Evolutionary conservation across 2,329 filamentous ascomycete genomes (phyloP), one percentile per base, ranked within the genome.

Genomic region (Fusarium sambucinum): DNA sequence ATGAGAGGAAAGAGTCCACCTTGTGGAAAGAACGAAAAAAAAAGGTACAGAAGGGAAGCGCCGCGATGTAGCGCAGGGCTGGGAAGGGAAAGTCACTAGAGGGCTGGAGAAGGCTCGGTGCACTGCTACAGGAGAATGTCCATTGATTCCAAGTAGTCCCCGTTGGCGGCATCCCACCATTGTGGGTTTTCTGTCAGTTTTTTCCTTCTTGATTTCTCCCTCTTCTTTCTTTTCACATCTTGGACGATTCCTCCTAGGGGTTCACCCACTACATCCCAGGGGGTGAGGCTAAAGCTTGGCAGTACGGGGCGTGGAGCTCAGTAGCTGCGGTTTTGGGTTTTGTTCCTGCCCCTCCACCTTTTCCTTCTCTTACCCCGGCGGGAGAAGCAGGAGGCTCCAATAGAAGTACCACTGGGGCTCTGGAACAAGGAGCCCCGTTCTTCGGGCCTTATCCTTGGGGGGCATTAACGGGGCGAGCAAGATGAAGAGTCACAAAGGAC

Each of bases 341-440:
- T 69, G 68, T 61, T 57, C 57, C 58, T 68, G 63, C 70, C 67
- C 66, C 66, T 69, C 70, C 66, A 61, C 65, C 61, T 69, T 69
- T 68, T 69, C 30, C 52, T 60, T 58, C 62, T 50, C 66, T 69
- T 69, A 73, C 70, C 70, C 71, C 71, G 27, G 71, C 60, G 72
- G 67, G 70, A 73, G 70, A 74, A 74, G 70, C 69, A 74, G 72
- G 72, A 74, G 72, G 62, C 62, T 72, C 67, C 58, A 68, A 69
- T 69, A 47, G 62, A 70, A 69, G 57, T 67, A 42, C 38, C 46
- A 55, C 56, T 62, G 58, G 66, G 64, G 62, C 66, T 69, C 66
- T 68, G 65, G 65, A 69, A 68, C 65, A 69, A 63, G 59, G 66
- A 66, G 66, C 66, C 66, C 66, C 66, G 56, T 69, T 69, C 66